Evolutionary conservation across 2,329 filamentous ascomycete genomes (phyloP), one percentile per base, ranked within the genome.

Genomic region (Penicillium sp.): DNA sequence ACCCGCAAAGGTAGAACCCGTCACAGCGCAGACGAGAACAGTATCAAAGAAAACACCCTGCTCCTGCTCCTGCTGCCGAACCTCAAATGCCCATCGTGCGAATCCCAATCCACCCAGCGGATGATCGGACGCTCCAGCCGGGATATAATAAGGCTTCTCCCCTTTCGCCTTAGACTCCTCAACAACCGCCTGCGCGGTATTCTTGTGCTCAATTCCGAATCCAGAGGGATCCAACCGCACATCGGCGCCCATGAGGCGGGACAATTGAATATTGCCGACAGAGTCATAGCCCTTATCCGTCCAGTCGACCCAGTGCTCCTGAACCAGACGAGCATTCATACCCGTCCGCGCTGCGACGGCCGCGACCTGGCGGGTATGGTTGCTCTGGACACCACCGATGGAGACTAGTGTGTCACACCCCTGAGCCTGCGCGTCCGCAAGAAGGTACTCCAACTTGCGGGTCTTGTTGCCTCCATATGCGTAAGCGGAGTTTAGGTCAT

Each of bases 211-310:
- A 63, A 90, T 90, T 26, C 87, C 86, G 66, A 90, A 90, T 0
- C 73, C 74, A 0, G 83, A 83, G 0, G 81, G 77, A 66, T 88
- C 84, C 0, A 90, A 79, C 1, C 82, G 76, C 19, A 87, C 81
- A 60, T 89, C 84, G 1, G 85, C 86, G 46, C 83, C 83, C 86
- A 90, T 88, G 23, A 90, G 78, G 1, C 86, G 79, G 3, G 85
- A 87, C 3, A 91, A 80, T 74, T 91, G 86, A 62, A 91, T 87
- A 75, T 91, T 91, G 61, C 88, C 88, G 8, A 88, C 87, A 62
- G 80, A 81, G 21, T 83, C 82, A 68, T 89, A 90, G 9, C 79
- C 81, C 1, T 78, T 72, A 61, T 88, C 85, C 0, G 76, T 70
- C 81, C 83, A 86, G 37, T 86, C 81, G 0, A 90, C 87, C 87